Conservation (phyloP, 2,329 filamentous ascomycete species). For the Rutstroemia sp. region DNA sequence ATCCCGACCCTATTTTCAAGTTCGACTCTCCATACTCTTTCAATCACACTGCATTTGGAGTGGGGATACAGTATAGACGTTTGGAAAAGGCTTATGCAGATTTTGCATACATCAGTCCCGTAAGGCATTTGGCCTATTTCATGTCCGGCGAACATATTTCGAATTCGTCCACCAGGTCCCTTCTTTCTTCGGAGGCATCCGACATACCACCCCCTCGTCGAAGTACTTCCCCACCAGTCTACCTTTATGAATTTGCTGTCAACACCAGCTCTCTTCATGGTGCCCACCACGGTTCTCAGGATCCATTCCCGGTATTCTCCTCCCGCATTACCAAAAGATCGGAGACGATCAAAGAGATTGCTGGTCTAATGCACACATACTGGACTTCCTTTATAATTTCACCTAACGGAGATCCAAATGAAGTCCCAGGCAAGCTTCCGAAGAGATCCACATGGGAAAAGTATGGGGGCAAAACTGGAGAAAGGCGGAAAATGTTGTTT, state of each 20-base stretch:
- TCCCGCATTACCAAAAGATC: conserved; percentile 6
- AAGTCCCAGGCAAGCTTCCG: conserved; percentile 12
- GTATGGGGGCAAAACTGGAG: conserved; percentile 18
- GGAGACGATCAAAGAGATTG: conserved; percentile 15
- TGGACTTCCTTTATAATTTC: conserved; percentile 27
- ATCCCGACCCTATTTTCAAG: conserved; percentile 48
- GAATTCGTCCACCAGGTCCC: neutral
- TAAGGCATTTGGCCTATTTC: conserved; percentile 50
- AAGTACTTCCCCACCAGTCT: conserved; percentile 31
- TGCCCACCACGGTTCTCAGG: conserved; percentile 39
- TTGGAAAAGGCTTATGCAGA: conserved; percentile 55
- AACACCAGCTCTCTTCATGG: conserved; percentile 27
- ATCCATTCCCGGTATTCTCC: conserved; percentile 38
- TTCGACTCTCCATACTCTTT: conserved; percentile 23
- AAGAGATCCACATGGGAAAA: conserved; percentile 8
- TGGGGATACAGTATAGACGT: conserved; percentile 49
- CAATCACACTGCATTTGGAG: conserved; percentile 11
- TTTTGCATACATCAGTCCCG: conserved; percentile 58
- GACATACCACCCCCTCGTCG: neutral
- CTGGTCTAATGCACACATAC: conserved; percentile 27
- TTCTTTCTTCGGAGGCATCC: neutral
- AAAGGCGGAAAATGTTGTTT: conserved; percentile 38
- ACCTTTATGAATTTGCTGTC: conserved; percentile 54
- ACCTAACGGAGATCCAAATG: conserved; percentile 26
- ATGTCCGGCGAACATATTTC: conserved; percentile 17